phyloP scores from a whole-genome alignment of 306 rosid genomes.

The Vachellia pachyceras region DNA sequence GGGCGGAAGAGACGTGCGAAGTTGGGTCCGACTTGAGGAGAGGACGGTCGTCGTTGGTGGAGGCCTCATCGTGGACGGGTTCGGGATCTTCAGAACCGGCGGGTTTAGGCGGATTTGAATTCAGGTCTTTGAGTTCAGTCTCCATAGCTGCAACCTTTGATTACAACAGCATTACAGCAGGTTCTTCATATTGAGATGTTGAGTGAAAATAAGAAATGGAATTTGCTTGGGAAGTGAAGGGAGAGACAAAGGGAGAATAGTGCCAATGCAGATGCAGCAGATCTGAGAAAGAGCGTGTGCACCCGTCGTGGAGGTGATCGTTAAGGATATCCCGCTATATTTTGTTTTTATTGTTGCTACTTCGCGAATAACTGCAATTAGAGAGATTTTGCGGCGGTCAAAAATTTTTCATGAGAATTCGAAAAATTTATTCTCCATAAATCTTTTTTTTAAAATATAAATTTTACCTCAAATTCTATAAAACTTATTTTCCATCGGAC shows the following conservation, averaged over 20 bases:
- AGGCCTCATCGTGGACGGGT: no score
- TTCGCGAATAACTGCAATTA: not conserved
- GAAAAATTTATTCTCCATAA: no score
- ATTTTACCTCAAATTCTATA: no score
- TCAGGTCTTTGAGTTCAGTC: constrained; percentile 73
- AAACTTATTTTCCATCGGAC: no score
- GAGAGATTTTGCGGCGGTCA: no score
- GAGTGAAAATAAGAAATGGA: not conserved
- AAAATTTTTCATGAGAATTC: no score
- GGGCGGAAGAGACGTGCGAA: constrained; percentile 37
- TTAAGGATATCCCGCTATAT: not conserved
- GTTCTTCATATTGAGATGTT: not conserved
- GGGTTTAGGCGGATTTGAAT: constrained; percentile 46
- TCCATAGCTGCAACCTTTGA: constrained; percentile 33
- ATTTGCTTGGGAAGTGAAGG: not conserved
- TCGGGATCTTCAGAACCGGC: not conserved
- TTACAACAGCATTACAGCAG: not conserved
- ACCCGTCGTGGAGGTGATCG: not conserved
- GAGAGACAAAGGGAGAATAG: not conserved
- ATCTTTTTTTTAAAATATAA: no score
- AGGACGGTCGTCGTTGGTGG: constrained; percentile 68
- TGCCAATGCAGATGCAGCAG: not conserved
- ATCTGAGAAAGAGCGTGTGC: not conserved
- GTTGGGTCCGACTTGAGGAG: constrained; percentile 68
- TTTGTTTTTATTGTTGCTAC: not conserved